phyloP scores from a whole-genome alignment of 345 rosid genomes.

The Acer campestre region DNA sequence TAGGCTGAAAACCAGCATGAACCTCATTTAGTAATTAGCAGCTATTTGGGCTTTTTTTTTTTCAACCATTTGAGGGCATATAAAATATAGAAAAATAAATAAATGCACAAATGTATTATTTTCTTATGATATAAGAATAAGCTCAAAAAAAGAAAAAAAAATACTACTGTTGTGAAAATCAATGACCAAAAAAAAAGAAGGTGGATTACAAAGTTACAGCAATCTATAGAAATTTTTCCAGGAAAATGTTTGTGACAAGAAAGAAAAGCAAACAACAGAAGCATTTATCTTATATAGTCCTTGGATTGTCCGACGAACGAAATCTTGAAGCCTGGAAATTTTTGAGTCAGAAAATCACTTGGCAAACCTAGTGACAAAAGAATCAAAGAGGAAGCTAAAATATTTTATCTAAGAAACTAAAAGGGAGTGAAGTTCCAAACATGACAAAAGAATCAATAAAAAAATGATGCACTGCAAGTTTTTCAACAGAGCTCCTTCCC shows the following conservation, averaged over 20 bases:
- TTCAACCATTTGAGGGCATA: too few relatives aligned
- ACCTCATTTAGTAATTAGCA: too few relatives aligned
- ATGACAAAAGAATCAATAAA: conserved; percentile 52
- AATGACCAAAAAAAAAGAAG: neutral
- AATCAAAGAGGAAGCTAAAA: conserved; percentile 25
- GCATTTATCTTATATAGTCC: neutral
- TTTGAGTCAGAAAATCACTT: conserved; percentile 19
- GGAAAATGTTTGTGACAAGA: neutral
- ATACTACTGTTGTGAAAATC: too few relatives aligned
- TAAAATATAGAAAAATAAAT: too few relatives aligned
- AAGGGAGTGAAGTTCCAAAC: conserved; percentile 30
- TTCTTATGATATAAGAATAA: too few relatives aligned
- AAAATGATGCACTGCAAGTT: conserved; percentile 46
- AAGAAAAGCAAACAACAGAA: neutral
- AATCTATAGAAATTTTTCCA: conserved; percentile 1
- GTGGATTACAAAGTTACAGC: neutral
- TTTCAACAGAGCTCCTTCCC: conserved; percentile 51
- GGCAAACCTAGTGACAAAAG: conserved; percentile 27
- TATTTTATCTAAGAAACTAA: too few relatives aligned
- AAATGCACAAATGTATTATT: too few relatives aligned
- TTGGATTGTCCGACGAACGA: conserved; percentile 14
- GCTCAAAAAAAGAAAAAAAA: too few relatives aligned
- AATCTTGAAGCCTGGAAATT: conserved; percentile 5
- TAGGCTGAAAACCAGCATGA: too few relatives aligned
- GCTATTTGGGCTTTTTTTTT: too few relatives aligned